Evolutionary conservation across 2,329 filamentous ascomycete species (phyloP).

Genomic region (Monilinia aucupariae): DNA sequence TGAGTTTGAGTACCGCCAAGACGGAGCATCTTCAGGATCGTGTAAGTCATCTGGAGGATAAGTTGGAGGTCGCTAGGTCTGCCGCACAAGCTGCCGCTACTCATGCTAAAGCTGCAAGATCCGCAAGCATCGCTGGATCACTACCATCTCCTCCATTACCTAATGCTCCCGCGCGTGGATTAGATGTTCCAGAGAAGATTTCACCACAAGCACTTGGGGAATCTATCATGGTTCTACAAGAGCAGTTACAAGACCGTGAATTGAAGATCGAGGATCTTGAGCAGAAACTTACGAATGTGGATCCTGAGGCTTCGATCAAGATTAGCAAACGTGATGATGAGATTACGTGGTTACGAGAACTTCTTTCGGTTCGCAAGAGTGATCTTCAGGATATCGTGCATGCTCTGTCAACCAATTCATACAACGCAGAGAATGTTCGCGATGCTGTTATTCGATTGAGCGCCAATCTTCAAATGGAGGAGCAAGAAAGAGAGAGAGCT

Average conservation of each 20-base stretch:
- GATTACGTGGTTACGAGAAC: slow-evolving; percentile 89
- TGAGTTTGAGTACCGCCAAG: slow-evolving; percentile 79
- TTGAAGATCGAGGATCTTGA: slow-evolving; percentile 83
- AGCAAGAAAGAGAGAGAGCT: slow-evolving; percentile 85
- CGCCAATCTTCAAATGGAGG: slow-evolving; percentile 95
- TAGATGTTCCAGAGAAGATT: slow-evolving; percentile 71
- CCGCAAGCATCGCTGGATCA: slow-evolving; percentile 17
- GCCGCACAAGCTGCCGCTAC: slow-evolving; percentile 54
- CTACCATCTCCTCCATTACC: slow-evolving; percentile 16
- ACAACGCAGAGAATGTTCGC: slow-evolving; percentile 72
- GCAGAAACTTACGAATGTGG: slow-evolving; percentile 59
- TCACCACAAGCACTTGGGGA: slow-evolving; percentile 92
- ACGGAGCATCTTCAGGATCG: slow-evolving; percentile 81
- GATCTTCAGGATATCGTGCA: slow-evolving; percentile 90
- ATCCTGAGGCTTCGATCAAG: slow-evolving; percentile 73
- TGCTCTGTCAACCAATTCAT: slow-evolving; percentile 67
- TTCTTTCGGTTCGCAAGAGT: slow-evolving; percentile 82
- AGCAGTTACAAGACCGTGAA: slow-evolving; percentile 93
- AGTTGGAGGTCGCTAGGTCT: slow-evolving; percentile 79
- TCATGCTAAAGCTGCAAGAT: slow-evolving; percentile 31
- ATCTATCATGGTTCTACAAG: slow-evolving; percentile 92
- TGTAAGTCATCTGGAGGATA: slow-evolving; percentile 79
- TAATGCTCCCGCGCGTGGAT: slow-evolving; percentile 38
- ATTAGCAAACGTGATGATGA: slow-evolving; percentile 90
- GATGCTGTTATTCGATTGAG: slow-evolving; percentile 90